A percentile compares a stretch with the other conserved stretches of the same genome.
These are phyloP conservation scores for Colletotrichum higginsianum DNA, from an alignment of 2,329 filamentous ascomycete species.

Conservation along the genomic window DNA sequence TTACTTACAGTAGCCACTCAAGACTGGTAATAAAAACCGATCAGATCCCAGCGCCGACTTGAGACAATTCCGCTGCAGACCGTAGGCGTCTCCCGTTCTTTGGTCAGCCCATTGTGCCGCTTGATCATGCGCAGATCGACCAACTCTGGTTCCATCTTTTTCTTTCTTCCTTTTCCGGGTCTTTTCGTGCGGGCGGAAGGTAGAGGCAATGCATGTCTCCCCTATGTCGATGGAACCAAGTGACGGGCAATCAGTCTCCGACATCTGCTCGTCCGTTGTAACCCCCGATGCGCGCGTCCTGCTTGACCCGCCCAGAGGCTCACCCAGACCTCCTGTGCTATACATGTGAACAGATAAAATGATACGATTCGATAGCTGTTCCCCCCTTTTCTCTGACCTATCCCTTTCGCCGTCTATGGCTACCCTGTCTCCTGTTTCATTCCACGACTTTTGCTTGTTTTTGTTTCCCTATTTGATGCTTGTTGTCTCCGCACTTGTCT, in stretches of 20 bases:
- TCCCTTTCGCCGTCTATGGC: background rate
- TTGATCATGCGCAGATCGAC: conserved; percentile 33
- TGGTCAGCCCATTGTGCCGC: conserved; percentile 41
- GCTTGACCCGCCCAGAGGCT: background rate
- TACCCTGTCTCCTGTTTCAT: background rate
- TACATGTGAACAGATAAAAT: background rate
- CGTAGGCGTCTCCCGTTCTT: conserved; percentile 38
- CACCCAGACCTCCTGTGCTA: background rate
- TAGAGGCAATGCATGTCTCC: background rate
- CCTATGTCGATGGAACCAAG: background rate
- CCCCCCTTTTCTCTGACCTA: background rate
- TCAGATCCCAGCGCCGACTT: conserved; percentile 33
- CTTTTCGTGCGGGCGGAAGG: background rate
- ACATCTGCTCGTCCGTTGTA: background rate
- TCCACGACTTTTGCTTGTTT: background rate
- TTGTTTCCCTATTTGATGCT: background rate
- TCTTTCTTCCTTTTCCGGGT: background rate
- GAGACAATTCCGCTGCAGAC: conserved; percentile 37
- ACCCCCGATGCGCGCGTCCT: background rate
- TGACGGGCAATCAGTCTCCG: background rate
- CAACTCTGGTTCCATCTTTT: conserved; percentile 39
- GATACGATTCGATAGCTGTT: background rate
- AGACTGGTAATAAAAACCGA: background rate
- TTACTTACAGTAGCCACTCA: conserved; percentile 7
- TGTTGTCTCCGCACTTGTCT: background rate